Conservation (phyloP, 805 yeast species). For the Komagataella phaffii region DNA sequence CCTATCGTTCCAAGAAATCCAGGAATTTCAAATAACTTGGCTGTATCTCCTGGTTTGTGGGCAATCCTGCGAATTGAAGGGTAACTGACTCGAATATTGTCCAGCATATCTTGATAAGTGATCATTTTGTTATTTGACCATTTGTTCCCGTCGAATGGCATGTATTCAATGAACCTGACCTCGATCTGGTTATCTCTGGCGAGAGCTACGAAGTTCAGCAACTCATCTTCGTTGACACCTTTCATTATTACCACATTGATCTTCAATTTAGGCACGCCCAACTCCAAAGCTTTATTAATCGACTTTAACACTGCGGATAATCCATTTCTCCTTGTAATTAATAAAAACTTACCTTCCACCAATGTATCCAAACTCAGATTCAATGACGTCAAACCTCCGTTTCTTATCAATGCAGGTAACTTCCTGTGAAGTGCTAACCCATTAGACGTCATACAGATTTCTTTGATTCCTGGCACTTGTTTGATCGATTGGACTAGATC, state of each 20-base stretch:
- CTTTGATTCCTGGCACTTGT: conserved; percentile 25
- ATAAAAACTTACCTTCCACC: conserved; percentile 32
- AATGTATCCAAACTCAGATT: conserved; percentile 37
- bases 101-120: conserved; percentile 28
- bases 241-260: conserved; percentile 37
- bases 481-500: conserved; percentile 25
- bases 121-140: conserved; percentile 34
- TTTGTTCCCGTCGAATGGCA: conserved; percentile 46
- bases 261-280: conserved; percentile 31
- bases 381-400: conserved; percentile 29
- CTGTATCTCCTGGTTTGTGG: conserved; percentile 31
- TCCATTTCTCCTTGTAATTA: conserved; percentile 39
- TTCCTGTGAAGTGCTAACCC: conserved; percentile 37
- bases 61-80: conserved; percentile 12
- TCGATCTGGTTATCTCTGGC: conserved; percentile 26
- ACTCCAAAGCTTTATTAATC: conserved; percentile 26
- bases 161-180: conserved; percentile 40
- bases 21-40: conserved; percentile 28
- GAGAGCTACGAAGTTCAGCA: conserved; percentile 29
- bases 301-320: conserved; percentile 28
- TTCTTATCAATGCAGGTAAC: conserved; percentile 22
- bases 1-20: conserved; percentile 32
- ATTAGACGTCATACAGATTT: conserved; percentile 37
- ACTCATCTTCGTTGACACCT: conserved; percentile 36
- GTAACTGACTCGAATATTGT: conserved; percentile 16